Conservation (phyloP, 164 flowering plant species). For the Platanus orientalis region DNA sequence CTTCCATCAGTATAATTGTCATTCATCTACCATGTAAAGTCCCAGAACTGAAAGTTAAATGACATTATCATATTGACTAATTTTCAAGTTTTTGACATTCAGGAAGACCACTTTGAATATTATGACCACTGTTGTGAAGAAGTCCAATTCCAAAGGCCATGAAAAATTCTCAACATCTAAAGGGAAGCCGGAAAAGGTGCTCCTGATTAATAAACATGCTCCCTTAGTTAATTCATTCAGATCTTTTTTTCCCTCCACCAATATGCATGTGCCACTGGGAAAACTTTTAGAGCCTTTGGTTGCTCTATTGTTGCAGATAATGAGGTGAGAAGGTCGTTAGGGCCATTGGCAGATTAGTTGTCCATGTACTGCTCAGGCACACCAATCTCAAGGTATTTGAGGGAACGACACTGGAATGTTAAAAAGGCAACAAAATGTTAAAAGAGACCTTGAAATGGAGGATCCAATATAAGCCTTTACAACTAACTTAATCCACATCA, state of each 20-base stretch:
- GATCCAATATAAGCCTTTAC: constrained; percentile 62
- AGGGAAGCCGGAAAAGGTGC: constrained; percentile 61
- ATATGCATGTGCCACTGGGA: too few species aligned
- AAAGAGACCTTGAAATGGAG: constrained; percentile 90
- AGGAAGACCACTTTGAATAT: constrained; percentile 17
- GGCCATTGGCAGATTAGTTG: constrained; percentile 51
- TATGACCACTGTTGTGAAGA: too few species aligned
- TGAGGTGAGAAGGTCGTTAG: constrained; percentile 61
- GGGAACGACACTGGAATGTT: constrained; percentile 79
- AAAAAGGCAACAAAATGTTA: constrained; percentile 89
- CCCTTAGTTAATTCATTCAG: too few species aligned
- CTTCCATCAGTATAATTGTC: too few species aligned
- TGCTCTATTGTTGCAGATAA: constrained; percentile 46
- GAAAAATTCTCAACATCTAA: too few species aligned
- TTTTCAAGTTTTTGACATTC: constrained; percentile 5
- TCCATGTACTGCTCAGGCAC: constrained; percentile 72
- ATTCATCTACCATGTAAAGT: too few species aligned
- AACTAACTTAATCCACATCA: too few species aligned
- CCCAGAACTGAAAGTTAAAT: too few species aligned
- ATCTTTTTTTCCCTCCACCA: too few species aligned
- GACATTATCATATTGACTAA: too few species aligned
- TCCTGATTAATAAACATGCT: neutral
- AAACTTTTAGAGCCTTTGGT: neutral
- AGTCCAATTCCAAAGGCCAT: too few species aligned
- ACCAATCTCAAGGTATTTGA: constrained; percentile 56